A percentile compares a stretch with the other conserved stretches of the same genome.
phyloP scores from a whole-genome alignment of 768 basidiomycete genomes.

The Phaffia australis region DNA sequence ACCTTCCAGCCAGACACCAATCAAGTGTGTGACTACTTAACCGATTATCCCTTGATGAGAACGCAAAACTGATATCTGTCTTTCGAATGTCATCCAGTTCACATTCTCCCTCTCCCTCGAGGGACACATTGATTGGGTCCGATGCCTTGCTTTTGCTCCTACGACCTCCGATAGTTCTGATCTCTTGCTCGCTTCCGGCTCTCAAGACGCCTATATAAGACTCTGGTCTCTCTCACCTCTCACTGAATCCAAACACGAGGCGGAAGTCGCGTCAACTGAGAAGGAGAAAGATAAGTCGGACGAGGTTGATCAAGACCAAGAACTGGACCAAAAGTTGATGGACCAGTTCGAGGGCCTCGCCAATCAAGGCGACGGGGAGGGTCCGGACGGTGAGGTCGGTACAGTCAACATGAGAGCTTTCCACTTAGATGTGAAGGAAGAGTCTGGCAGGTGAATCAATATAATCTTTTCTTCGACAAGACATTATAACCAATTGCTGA shows the following conservation, averaged over 20 bases:
- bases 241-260: constrained; percentile 18
- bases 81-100: constrained; percentile 46
- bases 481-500: not conserved
- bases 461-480: no score
- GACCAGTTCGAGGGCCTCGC: constrained; percentile 60
- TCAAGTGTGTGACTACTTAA: constrained; percentile 40
- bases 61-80: constrained; percentile 8
- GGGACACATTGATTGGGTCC: constrained; percentile 96
- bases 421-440: constrained; percentile 53
- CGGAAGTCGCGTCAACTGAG: constrained; percentile 27
- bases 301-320: constrained; percentile 28
- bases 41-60: constrained; percentile 4
- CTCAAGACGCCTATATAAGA: constrained; percentile 87
- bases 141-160: constrained; percentile 56
- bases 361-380: constrained; percentile 37
- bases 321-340: constrained; percentile 60
- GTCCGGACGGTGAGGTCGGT: constrained; percentile 38
- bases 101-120: constrained; percentile 41
- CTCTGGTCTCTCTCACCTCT: constrained; percentile 72
- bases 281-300: not conserved
- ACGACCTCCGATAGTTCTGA: constrained; percentile 33
- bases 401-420: constrained; percentile 86
- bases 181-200: constrained; percentile 77
- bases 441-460: constrained; percentile 10
- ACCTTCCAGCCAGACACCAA: constrained; percentile 48